phyloP scores from a whole-genome alignment of 2,329 filamentous ascomycete genomes.

The Talaromyces verruculosus region DNA sequence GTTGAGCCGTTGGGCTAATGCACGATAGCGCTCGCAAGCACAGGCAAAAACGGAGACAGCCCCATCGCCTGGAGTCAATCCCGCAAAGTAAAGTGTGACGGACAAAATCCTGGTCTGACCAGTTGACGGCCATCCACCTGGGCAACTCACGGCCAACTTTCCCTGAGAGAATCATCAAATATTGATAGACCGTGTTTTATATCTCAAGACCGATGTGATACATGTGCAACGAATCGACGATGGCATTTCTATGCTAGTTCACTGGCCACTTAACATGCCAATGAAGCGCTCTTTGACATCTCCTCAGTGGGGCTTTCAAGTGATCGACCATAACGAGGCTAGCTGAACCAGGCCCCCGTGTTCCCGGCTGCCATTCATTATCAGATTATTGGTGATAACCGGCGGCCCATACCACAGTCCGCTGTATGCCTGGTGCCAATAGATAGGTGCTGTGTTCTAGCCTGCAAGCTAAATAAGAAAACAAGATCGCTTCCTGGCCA shows the following conservation, averaged over 20 bases:
- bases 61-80: neutral
- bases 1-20: slow-evolving; percentile 17
- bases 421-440: slow-evolving; percentile 1
- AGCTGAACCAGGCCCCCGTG: slow-evolving; percentile 17
- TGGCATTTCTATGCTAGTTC: neutral
- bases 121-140: neutral
- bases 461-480: slow-evolving; percentile 16
- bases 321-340: slow-evolving; percentile 21
- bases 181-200: neutral
- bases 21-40: slow-evolving; percentile 1
- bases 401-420: neutral
- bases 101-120: neutral
- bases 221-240: neutral
- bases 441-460: neutral
- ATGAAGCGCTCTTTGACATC: neutral
- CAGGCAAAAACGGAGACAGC: neutral
- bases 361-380: neutral
- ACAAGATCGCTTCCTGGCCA: slow-evolving; percentile 13
- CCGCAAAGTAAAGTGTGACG: neutral
- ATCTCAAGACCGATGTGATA: neutral
- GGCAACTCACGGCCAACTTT: too few species aligned
- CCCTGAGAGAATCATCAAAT: neutral
- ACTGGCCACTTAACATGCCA: slow-evolving; percentile 5
- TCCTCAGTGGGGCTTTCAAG: slow-evolving; percentile 13
- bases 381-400: neutral